phyloP scores from a whole-genome alignment of 164 flowering plant species.

The Stephania japonica region DNA sequence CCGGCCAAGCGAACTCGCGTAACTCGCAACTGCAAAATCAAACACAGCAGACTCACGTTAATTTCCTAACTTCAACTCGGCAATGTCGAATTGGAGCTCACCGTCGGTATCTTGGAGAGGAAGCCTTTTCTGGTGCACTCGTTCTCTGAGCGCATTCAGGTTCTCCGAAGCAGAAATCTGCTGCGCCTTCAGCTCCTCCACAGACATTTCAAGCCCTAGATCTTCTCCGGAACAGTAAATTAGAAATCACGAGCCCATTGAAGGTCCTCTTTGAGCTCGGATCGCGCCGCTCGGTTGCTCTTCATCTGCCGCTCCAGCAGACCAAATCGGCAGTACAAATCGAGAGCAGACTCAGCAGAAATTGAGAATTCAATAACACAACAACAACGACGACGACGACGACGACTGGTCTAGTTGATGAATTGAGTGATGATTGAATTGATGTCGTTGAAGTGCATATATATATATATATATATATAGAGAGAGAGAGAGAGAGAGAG shows the following conservation, averaged over 20 bases:
- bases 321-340: not conserved
- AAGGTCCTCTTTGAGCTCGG: not conserved
- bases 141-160: constrained; percentile 56
- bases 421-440: not conserved
- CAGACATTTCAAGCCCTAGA: constrained; percentile 45
- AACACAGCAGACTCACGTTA: not conserved
- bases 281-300: not conserved
- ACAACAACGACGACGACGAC: no score
- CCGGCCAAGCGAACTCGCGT: constrained; percentile 59
- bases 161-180: constrained; percentile 62
- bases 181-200: constrained; percentile 74
- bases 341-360: not conserved
- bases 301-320: not conserved
- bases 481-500: no score
- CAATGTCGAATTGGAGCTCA: constrained; percentile 11
- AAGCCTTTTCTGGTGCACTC: constrained; percentile 64
- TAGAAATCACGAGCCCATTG: not conserved
- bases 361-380: not conserved
- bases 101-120: constrained; percentile 85
- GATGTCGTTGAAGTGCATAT: not conserved
- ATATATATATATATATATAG: no score
- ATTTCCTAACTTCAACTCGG: not conserved
- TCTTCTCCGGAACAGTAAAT: not conserved
- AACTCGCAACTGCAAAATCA: constrained; percentile 57
- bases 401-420: not conserved